Conservation (phyloP, 495 filamentous ascomycete genomes). For the Mycothermus thermophilus region DNA sequence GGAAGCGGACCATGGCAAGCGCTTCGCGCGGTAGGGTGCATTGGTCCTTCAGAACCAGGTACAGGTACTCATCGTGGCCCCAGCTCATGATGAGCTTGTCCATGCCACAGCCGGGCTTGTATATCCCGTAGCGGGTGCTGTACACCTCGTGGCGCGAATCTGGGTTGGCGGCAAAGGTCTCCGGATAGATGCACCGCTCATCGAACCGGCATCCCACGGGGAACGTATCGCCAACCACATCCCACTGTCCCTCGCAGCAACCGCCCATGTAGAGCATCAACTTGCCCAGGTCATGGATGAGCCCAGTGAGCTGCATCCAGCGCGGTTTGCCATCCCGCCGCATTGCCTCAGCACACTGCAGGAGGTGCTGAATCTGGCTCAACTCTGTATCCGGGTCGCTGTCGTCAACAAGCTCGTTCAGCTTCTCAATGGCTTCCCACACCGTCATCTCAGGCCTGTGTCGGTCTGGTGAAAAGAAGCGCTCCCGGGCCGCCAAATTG, state of each 20-base stretch:
- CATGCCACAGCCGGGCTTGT: constrained; percentile 58
- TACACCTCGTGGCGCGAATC: constrained; percentile 54
- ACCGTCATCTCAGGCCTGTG: constrained; percentile 62
- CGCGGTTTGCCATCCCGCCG: constrained; percentile 76
- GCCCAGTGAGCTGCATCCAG: constrained; percentile 81
- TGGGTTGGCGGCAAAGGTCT: constrained; percentile 59
- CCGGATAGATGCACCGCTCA: constrained; percentile 60
- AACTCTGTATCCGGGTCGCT: constrained; percentile 74
- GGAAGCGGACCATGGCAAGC: constrained; percentile 81
- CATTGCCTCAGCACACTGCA: constrained; percentile 79
- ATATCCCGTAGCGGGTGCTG: constrained; percentile 61
- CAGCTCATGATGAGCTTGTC: constrained; percentile 80
- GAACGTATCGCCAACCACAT: constrained; percentile 85
- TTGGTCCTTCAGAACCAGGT: constrained; percentile 69
- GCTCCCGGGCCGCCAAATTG: constrained; percentile 60
- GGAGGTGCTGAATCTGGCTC: constrained; percentile 73
- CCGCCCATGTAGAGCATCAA: constrained; percentile 66
- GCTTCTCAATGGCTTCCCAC: constrained; percentile 82
- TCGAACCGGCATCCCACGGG: constrained; percentile 80
- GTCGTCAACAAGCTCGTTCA: constrained; percentile 80
- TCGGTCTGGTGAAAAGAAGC: constrained; percentile 45
- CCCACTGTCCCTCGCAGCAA: constrained; percentile 80
- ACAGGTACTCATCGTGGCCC: constrained; percentile 89
- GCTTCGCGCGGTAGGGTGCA: constrained; percentile 62
- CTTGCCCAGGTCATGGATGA: constrained; percentile 87